Base-by-base conservation (phyloP, 768 basidiomycete species). In the Termitomyces sp. region DNA sequence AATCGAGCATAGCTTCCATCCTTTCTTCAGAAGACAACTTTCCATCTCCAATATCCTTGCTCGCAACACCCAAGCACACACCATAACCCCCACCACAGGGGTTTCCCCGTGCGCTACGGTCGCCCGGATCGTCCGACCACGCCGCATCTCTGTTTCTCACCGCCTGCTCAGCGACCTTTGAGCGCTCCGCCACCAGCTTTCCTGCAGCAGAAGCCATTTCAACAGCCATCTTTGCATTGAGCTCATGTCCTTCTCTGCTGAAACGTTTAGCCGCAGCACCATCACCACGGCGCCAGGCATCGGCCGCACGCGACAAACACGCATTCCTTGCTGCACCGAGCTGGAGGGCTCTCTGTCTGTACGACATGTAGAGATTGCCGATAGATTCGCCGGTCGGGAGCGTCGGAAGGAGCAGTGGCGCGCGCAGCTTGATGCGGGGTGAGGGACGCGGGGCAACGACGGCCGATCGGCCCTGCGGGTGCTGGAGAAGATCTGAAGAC, bases 261-360 rank as follows among this genome's bases (percentile, higher is more conserved):
- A 96, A 98, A 51, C 94, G 81, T 75, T 98, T 97, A 42, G 97
- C 97, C 0, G 92, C 90, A 0, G 96, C 94, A 3, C 96, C 96
- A 66, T 99, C 97, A 1, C 96, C 96, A 2, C 94, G 83, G 58
- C 93, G 83, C 92, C 94, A 99, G 3, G 96, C 94, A 68, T 97
- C 95, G 3, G 97, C 96, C 12, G 97, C 97, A 48, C 94, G 86
- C 1, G 93, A 93, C 32, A 99, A 81, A 72, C 93, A 97, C 15
- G 94, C 94, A 67, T 98, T 98, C 42, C 97, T 82, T 37, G 93
- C 93, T 2, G 94, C 91, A 54, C 96, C 97, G 29, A 98, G 86
- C 68, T 97, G 91, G 60, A 98, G 81, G 31, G 93, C 95, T 38
- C 91, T 86, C 38, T 88, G 82, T 17, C 97, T 88, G 69, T 97